Conservation (phyloP, 2,329 filamentous ascomycete species). For the Metarhizium guizhouense region DNA sequence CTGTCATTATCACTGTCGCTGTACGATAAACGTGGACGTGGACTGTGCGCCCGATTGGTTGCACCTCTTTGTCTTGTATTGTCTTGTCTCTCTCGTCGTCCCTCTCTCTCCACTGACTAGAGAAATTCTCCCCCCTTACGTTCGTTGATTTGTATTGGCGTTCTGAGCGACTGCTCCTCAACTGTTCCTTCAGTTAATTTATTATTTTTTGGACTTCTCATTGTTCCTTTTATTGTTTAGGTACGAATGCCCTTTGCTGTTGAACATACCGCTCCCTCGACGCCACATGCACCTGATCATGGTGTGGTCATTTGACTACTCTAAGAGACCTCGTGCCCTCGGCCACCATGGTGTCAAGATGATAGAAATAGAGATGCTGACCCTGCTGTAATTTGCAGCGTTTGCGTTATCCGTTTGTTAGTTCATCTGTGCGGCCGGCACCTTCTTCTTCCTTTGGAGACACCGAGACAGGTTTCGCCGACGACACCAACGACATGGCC, state of each 20-base stretch:
- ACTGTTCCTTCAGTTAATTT: not conserved
- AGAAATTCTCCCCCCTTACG: not conserved
- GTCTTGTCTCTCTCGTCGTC: too few relatives aligned
- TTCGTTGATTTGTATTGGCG: not conserved
- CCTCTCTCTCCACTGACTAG: not conserved
- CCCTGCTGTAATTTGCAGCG: not conserved
- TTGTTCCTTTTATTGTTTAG: not conserved
- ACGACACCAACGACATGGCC: not conserved
- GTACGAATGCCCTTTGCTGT: not conserved
- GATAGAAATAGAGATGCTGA: not conserved
- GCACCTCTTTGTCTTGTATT: too few relatives aligned
- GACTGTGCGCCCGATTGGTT: not conserved
- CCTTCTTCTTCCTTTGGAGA: not conserved
- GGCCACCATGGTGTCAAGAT: not conserved
- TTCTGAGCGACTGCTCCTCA: not conserved
- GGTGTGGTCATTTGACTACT: not conserved
- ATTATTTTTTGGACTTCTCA: not conserved
- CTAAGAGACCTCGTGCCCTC: not conserved
- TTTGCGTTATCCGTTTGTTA: not conserved
- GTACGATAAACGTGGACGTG: not conserved
- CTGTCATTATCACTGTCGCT: not conserved
- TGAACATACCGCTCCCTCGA: not conserved
- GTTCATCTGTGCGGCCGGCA: too few relatives aligned
- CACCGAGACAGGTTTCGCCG: not conserved
- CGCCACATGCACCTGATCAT: not conserved